Base-by-base conservation (phyloP, 2,329 filamentous ascomycete genomes). In the Drechslerella stenobrocha region DNA sequence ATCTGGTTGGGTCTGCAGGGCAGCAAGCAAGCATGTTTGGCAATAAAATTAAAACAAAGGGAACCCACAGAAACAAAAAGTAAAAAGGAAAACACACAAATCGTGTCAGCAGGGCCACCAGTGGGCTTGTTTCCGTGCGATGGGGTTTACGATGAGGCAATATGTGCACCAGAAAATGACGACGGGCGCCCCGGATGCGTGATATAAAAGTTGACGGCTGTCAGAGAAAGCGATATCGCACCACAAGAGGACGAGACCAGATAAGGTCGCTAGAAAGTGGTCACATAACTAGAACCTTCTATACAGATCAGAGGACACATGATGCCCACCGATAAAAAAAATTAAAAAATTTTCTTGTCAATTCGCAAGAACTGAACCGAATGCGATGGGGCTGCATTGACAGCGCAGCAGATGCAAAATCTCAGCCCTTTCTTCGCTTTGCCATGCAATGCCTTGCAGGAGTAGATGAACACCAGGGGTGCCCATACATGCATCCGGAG, bases 331-430 rank as follows among this genome's bases (percentile, higher is more conserved):
- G 30, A 32, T 37, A 37, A 18, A 42, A 18, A 20, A 20, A 42
- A 20, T n/a, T 18, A 42, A 20, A 42, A 42, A 42, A 66, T n/a
- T n/a, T n/a, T n/a, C n/a, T n/a, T n/a, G n/a, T n/a, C n/a, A n/a
- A 65, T 52, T 47, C 58, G 53, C 58, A 53, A 42, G 48, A 20
- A 42, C 22, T 18, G 22, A 18, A 42, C 22, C 37, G 37, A n/a
- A 42, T 42, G 37, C 37, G 37, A 42, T 42, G 37, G 18, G 37
- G 61, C n/a, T n/a, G n/a, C n/a, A 50, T 66, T 66, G 61, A 66
- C 61, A 66, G 61, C 61, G 53, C 61, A 66, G 61, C 61, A 53
- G 30, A 58, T 66, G 61, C 61, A 66, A 37, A 63, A 48, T 57
- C 46, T 66, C 53, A 66, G 61, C 61, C 61, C 53, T 35, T 37